These are phyloP conservation scores for Cytospora paraplurivora DNA, from an alignment of 2,329 filamentous ascomycete species.

Conservation along the genomic window DNA sequence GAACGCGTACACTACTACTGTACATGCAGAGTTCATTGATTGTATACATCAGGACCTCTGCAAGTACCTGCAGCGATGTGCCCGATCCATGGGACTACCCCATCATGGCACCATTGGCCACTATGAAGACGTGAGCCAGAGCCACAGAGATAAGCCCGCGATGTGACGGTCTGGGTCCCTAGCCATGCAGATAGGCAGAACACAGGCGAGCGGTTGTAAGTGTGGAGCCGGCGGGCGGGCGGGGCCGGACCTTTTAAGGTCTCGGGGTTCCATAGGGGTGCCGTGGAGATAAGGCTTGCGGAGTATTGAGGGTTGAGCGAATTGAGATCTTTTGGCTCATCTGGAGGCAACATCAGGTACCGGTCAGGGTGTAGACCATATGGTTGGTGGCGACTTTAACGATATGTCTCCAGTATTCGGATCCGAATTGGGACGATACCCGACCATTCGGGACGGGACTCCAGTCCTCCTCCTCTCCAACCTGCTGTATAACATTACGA, in stretches of 20 bases:
- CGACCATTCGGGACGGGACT: too few species aligned
- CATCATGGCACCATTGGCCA: slow-evolving; percentile 18
- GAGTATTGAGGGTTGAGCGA: neutral
- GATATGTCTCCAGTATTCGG: neutral
- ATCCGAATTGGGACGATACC: neutral
- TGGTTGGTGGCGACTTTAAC: neutral
- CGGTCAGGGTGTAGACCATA: neutral
- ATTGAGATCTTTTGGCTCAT: neutral
- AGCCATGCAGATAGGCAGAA: slow-evolving; percentile 3
- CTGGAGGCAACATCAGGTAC: neutral
- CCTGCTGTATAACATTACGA: too few species aligned
- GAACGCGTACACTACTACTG: too few species aligned
- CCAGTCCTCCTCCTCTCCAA: too few species aligned
- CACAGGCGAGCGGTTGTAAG: slow-evolving; percentile 5
- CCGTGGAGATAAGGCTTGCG: neutral
- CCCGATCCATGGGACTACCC: slow-evolving; percentile 5
- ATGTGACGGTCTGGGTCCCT: slow-evolving; percentile 4
- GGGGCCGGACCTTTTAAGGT: neutral
- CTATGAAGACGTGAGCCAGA: slow-evolving; percentile 4
- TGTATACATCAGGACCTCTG: slow-evolving; percentile 5
- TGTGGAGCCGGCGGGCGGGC: slow-evolving; percentile 12
- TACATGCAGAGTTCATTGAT: neutral
- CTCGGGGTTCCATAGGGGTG: neutral
- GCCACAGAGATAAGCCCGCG: slow-evolving; percentile 12
- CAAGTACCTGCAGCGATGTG: neutral